These are phyloP conservation scores for Liquidambar formosana DNA, from an alignment of 164 flowering plant species.

Conservation along the genomic window DNA sequence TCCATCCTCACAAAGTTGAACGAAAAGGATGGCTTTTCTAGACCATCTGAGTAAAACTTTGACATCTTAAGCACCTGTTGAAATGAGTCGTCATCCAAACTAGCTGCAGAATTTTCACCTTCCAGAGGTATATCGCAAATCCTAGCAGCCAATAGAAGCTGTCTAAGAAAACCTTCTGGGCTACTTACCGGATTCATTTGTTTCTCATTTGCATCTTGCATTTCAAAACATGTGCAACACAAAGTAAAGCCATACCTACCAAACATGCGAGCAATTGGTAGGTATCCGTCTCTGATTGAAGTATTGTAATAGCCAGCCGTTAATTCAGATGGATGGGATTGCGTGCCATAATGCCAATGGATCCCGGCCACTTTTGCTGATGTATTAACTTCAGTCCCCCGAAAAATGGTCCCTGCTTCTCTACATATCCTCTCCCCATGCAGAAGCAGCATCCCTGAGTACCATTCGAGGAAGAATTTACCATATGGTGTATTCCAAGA, in stretches of 20 bases:
- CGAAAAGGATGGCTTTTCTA: slow-evolving; percentile 39
- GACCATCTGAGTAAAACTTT: slow-evolving; percentile 43
- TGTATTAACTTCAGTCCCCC: slow-evolving; percentile 37
- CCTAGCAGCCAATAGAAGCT: slow-evolving; percentile 47
- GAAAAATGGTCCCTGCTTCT: slow-evolving; percentile 53
- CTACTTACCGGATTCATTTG: slow-evolving; percentile 35
- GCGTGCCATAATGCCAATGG: slow-evolving; percentile 58
- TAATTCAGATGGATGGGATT: slow-evolving; percentile 63
- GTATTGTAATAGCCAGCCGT: slow-evolving; percentile 77
- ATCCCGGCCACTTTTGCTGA: slow-evolving; percentile 63
- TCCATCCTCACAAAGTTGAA: slow-evolving; percentile 73
- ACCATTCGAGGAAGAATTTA: slow-evolving; percentile 70
- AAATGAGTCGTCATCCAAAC: slow-evolving; percentile 49
- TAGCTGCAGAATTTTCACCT: slow-evolving; percentile 48
- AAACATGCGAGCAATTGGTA: slow-evolving; percentile 61
- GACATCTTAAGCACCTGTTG: slow-evolving; percentile 55
- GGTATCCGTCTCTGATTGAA: slow-evolving; percentile 55
- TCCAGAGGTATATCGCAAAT: slow-evolving; percentile 41
- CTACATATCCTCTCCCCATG: slow-evolving; percentile 66
- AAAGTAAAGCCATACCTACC: slow-evolving; percentile 53
- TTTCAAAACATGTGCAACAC: slow-evolving; percentile 53
- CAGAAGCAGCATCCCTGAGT: slow-evolving; percentile 57
- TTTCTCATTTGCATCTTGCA: slow-evolving; percentile 53
- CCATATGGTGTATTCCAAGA: slow-evolving; percentile 64
- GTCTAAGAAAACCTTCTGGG: slow-evolving; percentile 60